Base-by-base conservation (phyloP, 345 rosid genomes). In the Odontarrhena argentea region DNA sequence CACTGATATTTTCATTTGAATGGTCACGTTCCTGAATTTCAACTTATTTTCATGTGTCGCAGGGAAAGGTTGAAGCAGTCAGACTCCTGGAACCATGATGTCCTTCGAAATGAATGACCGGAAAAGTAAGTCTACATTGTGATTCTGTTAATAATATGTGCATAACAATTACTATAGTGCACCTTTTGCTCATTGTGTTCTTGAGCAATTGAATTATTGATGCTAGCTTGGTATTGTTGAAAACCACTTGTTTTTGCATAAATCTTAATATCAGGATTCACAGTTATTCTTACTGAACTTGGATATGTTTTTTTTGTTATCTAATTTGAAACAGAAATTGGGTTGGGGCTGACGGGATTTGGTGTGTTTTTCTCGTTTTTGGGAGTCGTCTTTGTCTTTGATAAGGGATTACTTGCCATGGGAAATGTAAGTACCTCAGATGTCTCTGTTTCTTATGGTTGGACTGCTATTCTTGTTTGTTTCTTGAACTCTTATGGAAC, bases 321-420 rank as follows among this genome's bases (percentile, higher is more conserved):
- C 51, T 63, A 45, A 15, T 71, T 30, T 48, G 70, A 48, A 55
- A 64, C 76, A 71, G 97, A 94, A 79, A 91, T 94, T 42, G 99
- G 99, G 67, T 75, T 94, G 35, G 99, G 99, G 45, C 82, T 94
- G 84, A 91, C 97, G 6, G 99, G 91, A 64, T 94, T 94, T 75
- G 97, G 99, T 68, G 73, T 91, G 51, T 88, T 88, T 76, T 94
- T 94, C 85, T 71, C 97, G n/a, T 83, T 94, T 68, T 74, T 94
- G 82, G 99, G 99, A 55, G 65, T 91, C 12, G 12, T 91, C 74
- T 88, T 88, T 81, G 81, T 88, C 82, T 94, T 94, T 32, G 97
- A 91, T 70, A 87, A 91, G 87, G 99, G 97, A 65, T 76, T 94
- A 63, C 91, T 94, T 70, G 99, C 99, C 48, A 88, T 94, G 96